These are phyloP conservation scores for Evansstolkia leycettana DNA, from an alignment of 495 filamentous ascomycete genomes.

Conservation along the genomic window DNA sequence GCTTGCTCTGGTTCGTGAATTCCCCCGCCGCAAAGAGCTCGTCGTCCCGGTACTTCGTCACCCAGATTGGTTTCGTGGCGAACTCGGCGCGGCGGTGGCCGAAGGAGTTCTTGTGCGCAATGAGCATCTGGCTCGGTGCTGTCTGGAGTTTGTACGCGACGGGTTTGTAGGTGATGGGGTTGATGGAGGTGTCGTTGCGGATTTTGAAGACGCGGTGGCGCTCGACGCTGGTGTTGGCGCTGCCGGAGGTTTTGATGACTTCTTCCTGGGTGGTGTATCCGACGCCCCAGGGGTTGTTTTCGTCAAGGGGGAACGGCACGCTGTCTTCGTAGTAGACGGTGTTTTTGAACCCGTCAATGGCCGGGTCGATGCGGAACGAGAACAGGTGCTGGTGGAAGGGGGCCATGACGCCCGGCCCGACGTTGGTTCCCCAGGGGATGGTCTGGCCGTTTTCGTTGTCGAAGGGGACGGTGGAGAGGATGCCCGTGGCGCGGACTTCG, in stretches of 20 bases:
- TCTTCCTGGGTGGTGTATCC: constrained; percentile 60
- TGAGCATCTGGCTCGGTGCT: constrained; percentile 63
- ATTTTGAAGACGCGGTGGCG: constrained; percentile 73
- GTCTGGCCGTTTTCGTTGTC: constrained; percentile 39
- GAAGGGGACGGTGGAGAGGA: constrained; percentile 73
- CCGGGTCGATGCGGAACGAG: constrained; percentile 76
- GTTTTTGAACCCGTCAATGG: constrained; percentile 63
- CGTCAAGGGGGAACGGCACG: constrained; percentile 57
- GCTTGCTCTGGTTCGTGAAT: constrained; percentile 76
- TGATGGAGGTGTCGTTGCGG: constrained; percentile 54
- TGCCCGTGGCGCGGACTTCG: constrained; percentile 81
- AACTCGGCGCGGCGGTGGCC: constrained; percentile 70
- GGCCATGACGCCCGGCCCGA: constrained; percentile 73
- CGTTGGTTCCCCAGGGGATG: constrained; percentile 68
- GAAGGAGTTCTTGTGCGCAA: constrained; percentile 58
- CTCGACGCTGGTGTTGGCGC: constrained; percentile 47
- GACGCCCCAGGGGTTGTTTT: constrained; percentile 70
- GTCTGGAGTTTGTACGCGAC: constrained; percentile 71
- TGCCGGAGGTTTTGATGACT: constrained; percentile 46
- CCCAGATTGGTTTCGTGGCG: constrained; percentile 71
- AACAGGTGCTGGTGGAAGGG: constrained; percentile 84
- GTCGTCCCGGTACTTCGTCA: constrained; percentile 63
- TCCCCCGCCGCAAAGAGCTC: constrained; percentile 76
- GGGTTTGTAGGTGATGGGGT: constrained; percentile 62
- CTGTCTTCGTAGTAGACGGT: constrained; percentile 61